Evolutionary conservation across 2,329 filamentous ascomycete species (phyloP).

Genomic region (Drechmeria coniospora): DNA sequence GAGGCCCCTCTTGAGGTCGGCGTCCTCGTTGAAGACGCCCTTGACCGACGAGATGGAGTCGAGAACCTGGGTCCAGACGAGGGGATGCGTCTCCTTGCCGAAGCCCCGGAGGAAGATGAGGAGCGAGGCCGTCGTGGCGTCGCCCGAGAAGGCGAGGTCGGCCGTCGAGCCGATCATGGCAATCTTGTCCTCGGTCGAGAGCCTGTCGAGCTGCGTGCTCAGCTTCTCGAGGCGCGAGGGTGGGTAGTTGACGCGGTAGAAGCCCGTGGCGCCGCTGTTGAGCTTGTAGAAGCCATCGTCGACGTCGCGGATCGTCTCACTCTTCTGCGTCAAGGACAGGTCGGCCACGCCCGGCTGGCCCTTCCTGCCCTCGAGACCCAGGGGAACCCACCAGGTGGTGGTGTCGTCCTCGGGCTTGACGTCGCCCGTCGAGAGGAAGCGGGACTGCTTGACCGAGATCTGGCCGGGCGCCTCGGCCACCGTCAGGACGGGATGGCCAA

Average conservation of each 20-base stretch:
- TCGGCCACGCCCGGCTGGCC: slow-evolving; percentile 46
- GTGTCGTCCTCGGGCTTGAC: slow-evolving; percentile 81
- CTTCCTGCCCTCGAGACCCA: slow-evolving; percentile 66
- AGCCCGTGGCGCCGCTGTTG: slow-evolving; percentile 78
- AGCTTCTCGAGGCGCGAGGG: slow-evolving; percentile 69
- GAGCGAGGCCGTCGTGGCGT: slow-evolving; percentile 66
- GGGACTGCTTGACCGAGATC: slow-evolving; percentile 68
- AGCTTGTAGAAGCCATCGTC: slow-evolving; percentile 82
- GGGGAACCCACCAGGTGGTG: slow-evolving; percentile 90
- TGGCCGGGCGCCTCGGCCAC: slow-evolving; percentile 71
- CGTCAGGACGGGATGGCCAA: slow-evolving; percentile 83
- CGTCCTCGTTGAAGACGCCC: slow-evolving; percentile 70
- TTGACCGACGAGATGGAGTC: slow-evolving; percentile 62
- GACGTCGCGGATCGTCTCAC: slow-evolving; percentile 60
- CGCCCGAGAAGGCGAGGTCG: slow-evolving; percentile 75
- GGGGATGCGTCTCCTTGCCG: slow-evolving; percentile 62
- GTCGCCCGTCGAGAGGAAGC: slow-evolving; percentile 85
- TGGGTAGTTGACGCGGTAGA: slow-evolving; percentile 86
- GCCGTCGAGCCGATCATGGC: slow-evolving; percentile 80
- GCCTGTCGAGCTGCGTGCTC: slow-evolving; percentile 56
- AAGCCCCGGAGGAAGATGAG: slow-evolving; percentile 79
- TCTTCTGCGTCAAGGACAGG: slow-evolving; percentile 58
- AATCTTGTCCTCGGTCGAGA: slow-evolving; percentile 82
- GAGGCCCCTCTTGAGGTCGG: slow-evolving; percentile 54
- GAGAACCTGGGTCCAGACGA: slow-evolving; percentile 80